phyloP scores from a whole-genome alignment of 768 basidiomycete species.

The Boletellus ananas region DNA sequence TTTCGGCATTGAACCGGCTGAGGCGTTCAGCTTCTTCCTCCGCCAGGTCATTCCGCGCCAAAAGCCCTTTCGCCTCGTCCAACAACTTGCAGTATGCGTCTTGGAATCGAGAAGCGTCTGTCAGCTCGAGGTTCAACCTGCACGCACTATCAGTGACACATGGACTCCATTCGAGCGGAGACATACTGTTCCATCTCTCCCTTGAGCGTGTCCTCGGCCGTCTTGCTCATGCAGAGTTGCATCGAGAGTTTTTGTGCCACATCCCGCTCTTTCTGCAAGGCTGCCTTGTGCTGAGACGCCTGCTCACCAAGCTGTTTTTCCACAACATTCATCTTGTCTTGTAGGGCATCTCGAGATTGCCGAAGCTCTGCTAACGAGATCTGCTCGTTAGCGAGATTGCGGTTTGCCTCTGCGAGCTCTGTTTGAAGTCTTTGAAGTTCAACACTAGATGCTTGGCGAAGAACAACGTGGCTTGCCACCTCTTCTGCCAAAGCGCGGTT shows the following conservation, averaged over 20 bases:
- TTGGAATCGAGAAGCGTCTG: conserved; percentile 61
- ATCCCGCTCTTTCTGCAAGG: conserved; percentile 46
- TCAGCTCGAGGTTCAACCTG: conserved; percentile 49
- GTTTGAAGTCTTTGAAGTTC: conserved; percentile 40
- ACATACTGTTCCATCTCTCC: conserved; percentile 68
- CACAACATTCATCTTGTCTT: conserved; percentile 23
- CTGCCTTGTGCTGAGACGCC: conserved; percentile 31
- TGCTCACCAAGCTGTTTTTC: conserved; percentile 32
- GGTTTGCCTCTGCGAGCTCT: conserved; percentile 31
- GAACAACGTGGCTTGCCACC: conserved; percentile 38
- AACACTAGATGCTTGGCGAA: conserved; percentile 40
- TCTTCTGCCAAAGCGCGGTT: conserved; percentile 29
- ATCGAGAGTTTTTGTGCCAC: conserved; percentile 44
- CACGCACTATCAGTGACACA: conserved; percentile 1
- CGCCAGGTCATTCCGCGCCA: conserved; percentile 70
- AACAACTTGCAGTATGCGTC: conserved; percentile 65
- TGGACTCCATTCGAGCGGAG: neutral
- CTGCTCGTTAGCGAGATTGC: conserved; percentile 21
- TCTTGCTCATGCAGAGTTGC: conserved; percentile 52
- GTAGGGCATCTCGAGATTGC: conserved; percentile 22
- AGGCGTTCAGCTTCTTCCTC: conserved; percentile 76
- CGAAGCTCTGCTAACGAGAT: conserved; percentile 14
- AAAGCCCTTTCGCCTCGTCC: conserved; percentile 60
- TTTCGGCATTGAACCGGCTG: conserved; percentile 79
- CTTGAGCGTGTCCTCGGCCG: conserved; percentile 64